Base-by-base conservation (phyloP, 306 rosid genomes). In the Datisca glomerata region DNA sequence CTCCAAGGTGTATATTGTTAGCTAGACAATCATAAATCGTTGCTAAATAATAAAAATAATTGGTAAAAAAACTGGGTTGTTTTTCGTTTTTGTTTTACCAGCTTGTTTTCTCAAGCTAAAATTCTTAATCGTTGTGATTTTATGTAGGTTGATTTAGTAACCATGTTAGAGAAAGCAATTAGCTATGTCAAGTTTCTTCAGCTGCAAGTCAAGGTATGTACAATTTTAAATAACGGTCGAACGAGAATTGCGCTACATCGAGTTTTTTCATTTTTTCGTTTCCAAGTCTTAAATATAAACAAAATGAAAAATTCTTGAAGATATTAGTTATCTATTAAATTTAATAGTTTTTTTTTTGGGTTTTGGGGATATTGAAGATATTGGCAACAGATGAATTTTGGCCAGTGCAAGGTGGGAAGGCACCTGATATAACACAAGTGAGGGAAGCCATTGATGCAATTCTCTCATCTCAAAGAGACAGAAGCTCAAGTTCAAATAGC, bases 121-220 rank as follows among this genome's bases (percentile, higher is more conserved):
- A n/a, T n/a, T n/a, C n/a, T n/a, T n/a, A n/a, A n/a, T n/a, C n/a
- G n/a, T n/a, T n/a, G n/a, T n/a, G n/a, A n/a, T n/a, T n/a, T 14
- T 27, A 21, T 25, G 29, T 61, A 86, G 96, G 94, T 81, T 68
- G 94, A 81, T 68, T 65, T 86, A 67, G 96, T 86, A 16, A 81
- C 94, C 45, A 81, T 86, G 96, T 69, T 86, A 69, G 96, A 86
- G 64, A 86, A 86, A 56, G 87, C 96, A 14, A 76, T 79, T 44
- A 71, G 74, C 53, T 86, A 86, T 62, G 96, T 86, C 21, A 86
- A 86, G 63, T 86, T 86, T 67, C 96, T 86, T 68, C 96, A 86
- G 32, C 45, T 86, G 48, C 96, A 86, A 78, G 92, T 81, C 45
- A 86, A 86, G 96, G 94, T 86, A 55, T 32, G 61, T n/a, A 41